A percentile compares a stretch with the other conserved stretches of the same genome.
These are phyloP conservation scores for Bipolaris oryzae DNA, from an alignment of 2,329 filamentous ascomycete species.

Conservation along the genomic window DNA sequence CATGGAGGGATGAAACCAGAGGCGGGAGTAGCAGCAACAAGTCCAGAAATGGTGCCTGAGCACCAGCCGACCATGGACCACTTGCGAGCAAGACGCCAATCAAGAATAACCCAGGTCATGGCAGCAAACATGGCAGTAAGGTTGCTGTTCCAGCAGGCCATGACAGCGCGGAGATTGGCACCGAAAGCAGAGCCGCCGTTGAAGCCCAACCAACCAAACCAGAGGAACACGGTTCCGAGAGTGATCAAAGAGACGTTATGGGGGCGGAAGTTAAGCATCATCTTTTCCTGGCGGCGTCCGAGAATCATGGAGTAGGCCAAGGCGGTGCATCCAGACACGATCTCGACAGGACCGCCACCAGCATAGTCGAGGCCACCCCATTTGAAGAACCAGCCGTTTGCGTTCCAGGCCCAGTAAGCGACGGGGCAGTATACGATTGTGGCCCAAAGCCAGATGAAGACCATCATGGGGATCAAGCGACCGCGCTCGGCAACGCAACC, in stretches of 20 bases:
- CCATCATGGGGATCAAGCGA: slow-evolving; percentile 88
- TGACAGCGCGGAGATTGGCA: slow-evolving; percentile 89
- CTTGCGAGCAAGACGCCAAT: slow-evolving; percentile 92
- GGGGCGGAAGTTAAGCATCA: slow-evolving; percentile 99
- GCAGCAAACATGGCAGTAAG: slow-evolving; percentile 89
- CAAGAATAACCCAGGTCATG: slow-evolving; percentile 92
- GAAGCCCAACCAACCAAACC: slow-evolving; percentile 99
- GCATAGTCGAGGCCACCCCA: slow-evolving; percentile 96
- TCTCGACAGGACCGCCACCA: slow-evolving; percentile 95
- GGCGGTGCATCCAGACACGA: slow-evolving; percentile 89
- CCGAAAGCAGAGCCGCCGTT: slow-evolving; percentile 96
- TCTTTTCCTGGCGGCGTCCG: slow-evolving; percentile 94
- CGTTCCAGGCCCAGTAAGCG: slow-evolving; percentile 95
- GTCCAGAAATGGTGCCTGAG: slow-evolving; percentile 83
- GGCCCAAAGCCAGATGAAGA: slow-evolving; percentile 95
- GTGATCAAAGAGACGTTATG: slow-evolving; percentile 99
- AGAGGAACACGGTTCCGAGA: slow-evolving; percentile 91
- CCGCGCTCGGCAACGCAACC: slow-evolving; percentile 94
- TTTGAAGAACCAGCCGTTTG: slow-evolving; percentile 88
- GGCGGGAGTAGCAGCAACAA: slow-evolving; percentile 85
- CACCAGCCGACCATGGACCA: slow-evolving; percentile 96
- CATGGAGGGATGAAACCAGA: slow-evolving; percentile 77
- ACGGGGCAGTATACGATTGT: slow-evolving; percentile 97
- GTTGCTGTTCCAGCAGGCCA: slow-evolving; percentile 99
- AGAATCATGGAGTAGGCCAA: slow-evolving; percentile 96